Conservation (phyloP, 495 filamentous ascomycete species). For the Aspergillus bridgeri region DNA sequence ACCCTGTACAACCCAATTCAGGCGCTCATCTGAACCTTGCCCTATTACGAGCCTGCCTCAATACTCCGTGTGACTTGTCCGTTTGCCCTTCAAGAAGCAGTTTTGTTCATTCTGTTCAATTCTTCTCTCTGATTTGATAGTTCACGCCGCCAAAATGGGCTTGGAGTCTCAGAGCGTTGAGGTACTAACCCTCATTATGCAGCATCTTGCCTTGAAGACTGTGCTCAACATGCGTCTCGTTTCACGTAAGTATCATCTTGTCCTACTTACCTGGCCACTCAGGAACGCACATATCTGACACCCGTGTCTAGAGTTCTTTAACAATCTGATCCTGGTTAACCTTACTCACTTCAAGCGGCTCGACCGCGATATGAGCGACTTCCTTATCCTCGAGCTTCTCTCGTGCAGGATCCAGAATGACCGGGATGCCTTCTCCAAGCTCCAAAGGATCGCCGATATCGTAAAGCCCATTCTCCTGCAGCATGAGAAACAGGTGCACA, state of each 20-base stretch:
- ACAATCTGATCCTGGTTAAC: background rate
- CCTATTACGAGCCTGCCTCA: background rate
- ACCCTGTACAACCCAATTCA: too few species aligned
- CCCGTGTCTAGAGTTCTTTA: background rate
- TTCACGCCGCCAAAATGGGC: constrained; percentile 7
- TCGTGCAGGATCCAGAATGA: background rate
- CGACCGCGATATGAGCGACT: background rate
- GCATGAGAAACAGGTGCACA: too few species aligned
- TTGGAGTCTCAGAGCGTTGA: constrained; percentile 1
- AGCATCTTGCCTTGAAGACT: background rate
- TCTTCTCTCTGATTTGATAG: background rate
- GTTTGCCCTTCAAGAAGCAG: background rate
- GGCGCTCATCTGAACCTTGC: too few species aligned
- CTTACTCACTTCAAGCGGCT: background rate
- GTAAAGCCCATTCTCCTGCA: too few species aligned
- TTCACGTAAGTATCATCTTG: constrained; percentile 4
- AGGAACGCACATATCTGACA: background rate
- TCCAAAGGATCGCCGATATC: background rate
- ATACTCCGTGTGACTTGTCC: background rate
- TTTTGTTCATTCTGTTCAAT: background rate
- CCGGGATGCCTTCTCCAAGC: background rate
- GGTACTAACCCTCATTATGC: background rate
- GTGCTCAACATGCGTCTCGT: constrained; percentile 3
- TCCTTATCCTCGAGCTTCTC: background rate
- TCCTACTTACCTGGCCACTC: background rate